These are phyloP conservation scores for Dactylis glomerata DNA, from an alignment of 176 grass and related monocot genomes.

Conservation along the genomic window DNA sequence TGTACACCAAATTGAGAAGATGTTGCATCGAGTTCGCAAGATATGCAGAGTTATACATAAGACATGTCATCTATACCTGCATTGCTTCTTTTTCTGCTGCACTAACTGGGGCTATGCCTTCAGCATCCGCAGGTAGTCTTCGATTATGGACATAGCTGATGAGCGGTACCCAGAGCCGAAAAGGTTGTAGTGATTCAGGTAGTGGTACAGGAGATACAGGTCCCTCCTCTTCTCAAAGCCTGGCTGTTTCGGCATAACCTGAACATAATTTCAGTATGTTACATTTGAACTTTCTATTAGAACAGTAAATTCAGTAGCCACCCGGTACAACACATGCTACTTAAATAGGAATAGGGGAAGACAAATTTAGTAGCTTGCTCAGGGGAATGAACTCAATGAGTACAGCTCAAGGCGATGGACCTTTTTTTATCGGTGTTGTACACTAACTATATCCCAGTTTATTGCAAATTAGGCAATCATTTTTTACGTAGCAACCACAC, in stretches of 20 bases:
- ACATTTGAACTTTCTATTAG: background rate
- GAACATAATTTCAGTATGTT: background rate
- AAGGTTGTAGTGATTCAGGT: conserved; percentile 88
- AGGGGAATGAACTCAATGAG: background rate
- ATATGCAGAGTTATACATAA: background rate
- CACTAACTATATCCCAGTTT: background rate
- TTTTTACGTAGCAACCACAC: background rate
- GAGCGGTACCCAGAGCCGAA: conserved; percentile 78
- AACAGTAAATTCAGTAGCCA: background rate
- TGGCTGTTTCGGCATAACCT: conserved; percentile 74
- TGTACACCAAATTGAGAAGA: background rate
- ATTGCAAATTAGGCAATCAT: background rate
- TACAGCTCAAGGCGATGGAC: background rate
- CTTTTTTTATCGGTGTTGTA: background rate
- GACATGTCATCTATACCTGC: background rate
- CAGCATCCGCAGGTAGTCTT: conserved; percentile 52
- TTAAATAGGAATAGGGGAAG: background rate
- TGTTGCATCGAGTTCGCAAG: background rate
- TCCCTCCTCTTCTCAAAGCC: conserved; percentile 72
- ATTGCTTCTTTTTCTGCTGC: background rate
- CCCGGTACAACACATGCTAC: background rate
- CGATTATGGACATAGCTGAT: conserved; percentile 68
- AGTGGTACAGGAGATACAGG: conserved; percentile 77
- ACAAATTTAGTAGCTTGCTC: background rate
- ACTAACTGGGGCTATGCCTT: conserved; percentile 23